Base-by-base conservation (phyloP, 306 rosid genomes). In the Cicer arietinum region DNA sequence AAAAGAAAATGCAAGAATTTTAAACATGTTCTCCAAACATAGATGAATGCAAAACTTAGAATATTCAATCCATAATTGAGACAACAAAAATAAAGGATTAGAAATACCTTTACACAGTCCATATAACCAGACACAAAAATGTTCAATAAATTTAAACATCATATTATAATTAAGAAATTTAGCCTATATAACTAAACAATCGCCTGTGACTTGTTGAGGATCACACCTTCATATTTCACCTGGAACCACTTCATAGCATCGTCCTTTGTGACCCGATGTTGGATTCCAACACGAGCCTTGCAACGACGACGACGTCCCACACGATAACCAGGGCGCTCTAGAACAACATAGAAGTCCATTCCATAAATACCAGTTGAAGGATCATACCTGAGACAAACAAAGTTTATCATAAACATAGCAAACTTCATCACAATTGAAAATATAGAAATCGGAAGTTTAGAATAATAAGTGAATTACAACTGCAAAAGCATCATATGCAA, bases 271-370 rank as follows among this genome's bases (percentile, higher is more conserved):
- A 58, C 64, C 1, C 64, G 64, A 13, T 58, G 64, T 1, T 58
- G 64, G 64, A 58, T 58, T 4, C 64, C 64, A 25, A 58, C 64
- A 6, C 64, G 64, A 25, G 64, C 41, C 64, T 58, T 58, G 64
- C 64, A 58, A 25, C 64, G 40, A 35, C 64, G 64, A 6, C 64
- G 64, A 25, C 64, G 64, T 25, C 64, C 64, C 8, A 58, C 64
- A 1, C 64, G 40, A 17, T 58, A 58, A 58, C 64, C 64, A 11
- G 64, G 64, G 13, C 64, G 64, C 64, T 58, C 64, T 1, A 58
- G 8, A 30, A 58, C 64, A 11, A 58, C 64, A 10, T 22, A 58
- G 16, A 58, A 58, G 40, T 58, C 64, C 64, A 58, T 58, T 2
- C 64, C 64, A 7, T 58, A 58, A 25, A 58, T 58, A 3, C 64